These are phyloP conservation scores for Solanum piurae DNA, from an alignment of 257 asterid species.

Conservation along the genomic window DNA sequence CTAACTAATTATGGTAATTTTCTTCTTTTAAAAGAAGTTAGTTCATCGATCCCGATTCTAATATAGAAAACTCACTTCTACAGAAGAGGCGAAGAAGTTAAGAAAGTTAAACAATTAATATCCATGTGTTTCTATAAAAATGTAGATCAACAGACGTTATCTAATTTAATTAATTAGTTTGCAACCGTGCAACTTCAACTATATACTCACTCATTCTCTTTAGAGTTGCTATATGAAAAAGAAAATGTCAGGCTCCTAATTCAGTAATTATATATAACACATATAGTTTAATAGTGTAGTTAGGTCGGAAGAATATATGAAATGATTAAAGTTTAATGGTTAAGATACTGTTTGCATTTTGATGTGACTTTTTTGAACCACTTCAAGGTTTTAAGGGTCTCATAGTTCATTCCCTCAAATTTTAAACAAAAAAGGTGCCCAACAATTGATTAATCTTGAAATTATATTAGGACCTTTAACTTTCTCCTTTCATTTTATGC, in stretches of 20 bases:
- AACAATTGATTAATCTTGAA: background rate
- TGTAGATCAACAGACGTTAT: background rate
- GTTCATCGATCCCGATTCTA: background rate
- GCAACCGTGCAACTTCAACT: background rate
- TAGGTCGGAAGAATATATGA: background rate
- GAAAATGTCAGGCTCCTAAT: background rate
- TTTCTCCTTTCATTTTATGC: background rate
- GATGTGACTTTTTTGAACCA: too few species aligned
- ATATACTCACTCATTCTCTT: background rate
- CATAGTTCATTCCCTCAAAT: background rate
- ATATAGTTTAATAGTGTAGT: background rate
- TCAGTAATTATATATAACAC: background rate
- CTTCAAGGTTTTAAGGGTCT: background rate
- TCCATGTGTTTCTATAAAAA: background rate
- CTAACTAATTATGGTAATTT: background rate
- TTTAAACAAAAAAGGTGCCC: background rate
- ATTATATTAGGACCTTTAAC: background rate
- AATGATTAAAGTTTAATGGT: background rate
- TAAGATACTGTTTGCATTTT: background rate
- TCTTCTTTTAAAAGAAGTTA: background rate
- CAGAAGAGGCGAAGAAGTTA: too few species aligned
- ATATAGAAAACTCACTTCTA: background rate
- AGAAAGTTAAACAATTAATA: background rate
- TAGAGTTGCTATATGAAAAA: background rate
- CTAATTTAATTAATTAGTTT: background rate